Evolutionary conservation across 129 eudicot genomes (phyloP).

Genomic region (Artemisia argyi): DNA sequence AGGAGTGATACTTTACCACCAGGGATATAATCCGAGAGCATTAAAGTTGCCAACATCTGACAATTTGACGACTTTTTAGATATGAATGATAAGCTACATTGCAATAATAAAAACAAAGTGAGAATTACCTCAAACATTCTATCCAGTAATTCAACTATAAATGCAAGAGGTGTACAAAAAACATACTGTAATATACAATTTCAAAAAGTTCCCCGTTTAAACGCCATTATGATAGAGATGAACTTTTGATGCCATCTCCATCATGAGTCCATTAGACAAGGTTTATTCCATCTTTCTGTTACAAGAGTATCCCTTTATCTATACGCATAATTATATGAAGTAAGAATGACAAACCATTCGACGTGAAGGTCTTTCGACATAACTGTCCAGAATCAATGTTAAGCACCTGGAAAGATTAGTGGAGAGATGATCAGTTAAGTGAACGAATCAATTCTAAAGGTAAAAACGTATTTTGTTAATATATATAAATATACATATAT

Average conservation of each 20-base stretch:
- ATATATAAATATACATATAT: conserved; percentile 25
- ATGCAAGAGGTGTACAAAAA: too few species aligned
- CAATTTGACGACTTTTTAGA: conserved; percentile 9
- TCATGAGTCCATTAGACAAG: too few species aligned
- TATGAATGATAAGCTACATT: neutral
- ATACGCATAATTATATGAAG: conserved; percentile 10
- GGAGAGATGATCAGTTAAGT: conserved; percentile 11
- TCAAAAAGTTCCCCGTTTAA: too few species aligned
- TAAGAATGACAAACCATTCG: conserved; percentile 61
- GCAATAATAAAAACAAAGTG: neutral
- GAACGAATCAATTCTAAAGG: neutral
- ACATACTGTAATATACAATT: too few species aligned
- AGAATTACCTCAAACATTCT: conserved; percentile 43
- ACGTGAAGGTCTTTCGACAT: conserved; percentile 80
- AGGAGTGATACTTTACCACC: conserved; percentile 58
- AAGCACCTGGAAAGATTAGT: conserved; percentile 47
- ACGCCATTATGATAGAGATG: too few species aligned
- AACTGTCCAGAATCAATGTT: conserved; percentile 56
- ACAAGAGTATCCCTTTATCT: neutral
- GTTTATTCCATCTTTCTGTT: neutral
- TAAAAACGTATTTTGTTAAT: neutral
- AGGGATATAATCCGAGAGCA: conserved; percentile 62
- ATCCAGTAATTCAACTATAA: too few species aligned
- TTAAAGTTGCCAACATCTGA: conserved; percentile 62
- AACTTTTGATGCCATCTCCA: too few species aligned